Evolutionary conservation across 2,329 filamentous ascomycete genomes (phyloP).

Genomic region (Pseudopithomyces maydicus): DNA sequence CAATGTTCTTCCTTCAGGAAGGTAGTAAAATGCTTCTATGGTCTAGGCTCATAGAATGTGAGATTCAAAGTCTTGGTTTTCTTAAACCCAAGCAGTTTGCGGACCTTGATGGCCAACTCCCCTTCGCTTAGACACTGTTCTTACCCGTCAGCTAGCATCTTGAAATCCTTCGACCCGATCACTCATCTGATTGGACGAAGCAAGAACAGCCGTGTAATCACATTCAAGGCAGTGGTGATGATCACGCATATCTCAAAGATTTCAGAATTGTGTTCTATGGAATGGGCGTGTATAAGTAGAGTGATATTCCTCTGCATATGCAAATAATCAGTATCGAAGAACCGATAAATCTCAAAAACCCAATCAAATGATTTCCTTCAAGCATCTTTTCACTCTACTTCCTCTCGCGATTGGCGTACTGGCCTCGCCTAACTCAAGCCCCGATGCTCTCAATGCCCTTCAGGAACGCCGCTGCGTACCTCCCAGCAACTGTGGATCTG

Average conservation of each 20-base stretch:
- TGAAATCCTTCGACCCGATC: not conserved
- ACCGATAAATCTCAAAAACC: not conserved
- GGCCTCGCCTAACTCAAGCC: not conserved
- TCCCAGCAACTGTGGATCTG: not conserved
- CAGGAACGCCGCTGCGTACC: not conserved
- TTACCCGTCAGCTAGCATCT: not conserved
- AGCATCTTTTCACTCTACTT: not conserved
- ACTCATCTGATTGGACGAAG: too few relatives aligned
- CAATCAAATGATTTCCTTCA: not conserved
- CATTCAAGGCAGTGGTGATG: too few relatives aligned
- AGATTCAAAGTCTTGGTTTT: not conserved
- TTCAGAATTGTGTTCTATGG: not conserved
- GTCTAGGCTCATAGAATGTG: not conserved
- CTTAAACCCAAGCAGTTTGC: not conserved
- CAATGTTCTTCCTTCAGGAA: not conserved
- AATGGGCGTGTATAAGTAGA: not conserved
- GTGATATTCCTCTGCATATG: not conserved
- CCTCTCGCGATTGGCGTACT: not conserved
- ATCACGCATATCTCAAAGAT: too few relatives aligned
- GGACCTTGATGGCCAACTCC: not conserved
- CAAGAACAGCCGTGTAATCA: too few relatives aligned
- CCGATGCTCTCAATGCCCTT: not conserved
- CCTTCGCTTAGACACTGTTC: not conserved
- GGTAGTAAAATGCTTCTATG: not conserved
- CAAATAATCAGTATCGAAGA: not conserved